Base-by-base conservation (phyloP, 2,329 filamentous ascomycete species). In the Microdochium bolleyi region DNA sequence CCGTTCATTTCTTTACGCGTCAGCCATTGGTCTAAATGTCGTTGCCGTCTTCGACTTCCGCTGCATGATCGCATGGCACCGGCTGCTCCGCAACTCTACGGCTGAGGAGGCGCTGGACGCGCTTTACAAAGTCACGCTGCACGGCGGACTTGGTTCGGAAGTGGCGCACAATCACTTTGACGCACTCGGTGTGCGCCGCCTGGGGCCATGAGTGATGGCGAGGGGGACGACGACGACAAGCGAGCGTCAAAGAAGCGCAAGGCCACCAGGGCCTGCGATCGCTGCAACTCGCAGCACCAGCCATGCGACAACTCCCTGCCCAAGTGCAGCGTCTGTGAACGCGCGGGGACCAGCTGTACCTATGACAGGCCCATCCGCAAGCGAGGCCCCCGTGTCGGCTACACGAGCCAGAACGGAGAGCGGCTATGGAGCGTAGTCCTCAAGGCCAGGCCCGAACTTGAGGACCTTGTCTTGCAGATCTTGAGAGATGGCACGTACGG, bases 251-350 rank as follows among this genome's bases (percentile, higher is more conserved):
- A 73, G 57, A 66, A 67, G 58, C 61, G 64, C 54, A 67, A 66
- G 60, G 64, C 64, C 37, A 66, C 63, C 49, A 63, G 64, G 32
- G 64, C 64, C 51, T 75, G 72, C 61, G 73, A 75, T 62, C 73
- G 72, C 49, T 75, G 72, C 56, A 73, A 75, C 55, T 68, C 71
- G 51, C 73, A 75, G 59, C 73, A 75, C 55, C 72, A 75, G 61
- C 72, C 73, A 5, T 76, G 73, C 60, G 73, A 76, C 61, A 76
- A 76, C 55, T 71, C 70, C 49, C 62, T 65, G 48, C 73, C 73
- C n/a, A 69, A 72, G 48, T 76, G 73, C 57, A 67, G 71, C 57
- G 73, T 75, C 44, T 76, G 73, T 51, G 68, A 70, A 51, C 63
- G 64, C 19, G 64, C 64, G n/a, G 64, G 64, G 21, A 64, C 64